Conservation (phyloP, 2,329 filamentous ascomycete species). For the Anthostomella pinea region DNA sequence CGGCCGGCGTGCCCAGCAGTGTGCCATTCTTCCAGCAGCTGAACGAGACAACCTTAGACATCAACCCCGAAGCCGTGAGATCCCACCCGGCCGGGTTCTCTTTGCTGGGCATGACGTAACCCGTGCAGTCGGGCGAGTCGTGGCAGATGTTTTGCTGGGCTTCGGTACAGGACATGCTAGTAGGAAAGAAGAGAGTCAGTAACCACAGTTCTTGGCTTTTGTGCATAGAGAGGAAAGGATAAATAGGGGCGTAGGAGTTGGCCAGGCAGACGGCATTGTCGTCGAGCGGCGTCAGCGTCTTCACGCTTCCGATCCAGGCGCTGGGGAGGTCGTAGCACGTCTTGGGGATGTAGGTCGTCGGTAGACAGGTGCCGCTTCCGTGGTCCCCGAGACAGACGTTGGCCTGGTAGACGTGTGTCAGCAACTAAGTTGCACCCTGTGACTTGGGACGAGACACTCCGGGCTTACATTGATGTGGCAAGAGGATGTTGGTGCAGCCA, state of each 20-base stretch:
- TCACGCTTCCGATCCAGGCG: neutral
- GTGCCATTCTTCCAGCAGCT: slow-evolving; percentile 5
- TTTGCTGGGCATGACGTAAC: slow-evolving; percentile 1
- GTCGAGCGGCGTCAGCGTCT: slow-evolving; percentile 1
- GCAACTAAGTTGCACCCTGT: neutral
- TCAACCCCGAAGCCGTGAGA: neutral
- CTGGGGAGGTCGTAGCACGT: slow-evolving; percentile 4
- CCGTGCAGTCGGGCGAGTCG: slow-evolving; percentile 1
- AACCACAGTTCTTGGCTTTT: neutral
- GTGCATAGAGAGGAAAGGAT: neutral
- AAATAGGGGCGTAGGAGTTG: neutral
- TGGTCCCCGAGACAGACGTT: slow-evolving; percentile 1
- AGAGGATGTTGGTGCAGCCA: neutral
- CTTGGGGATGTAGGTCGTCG: neutral
- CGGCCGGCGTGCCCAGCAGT: neutral
- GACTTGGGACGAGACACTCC: neutral
- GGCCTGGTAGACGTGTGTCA: neutral
- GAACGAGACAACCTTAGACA: neutral
- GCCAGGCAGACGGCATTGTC: slow-evolving; percentile 4
- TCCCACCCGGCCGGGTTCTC: slow-evolving; percentile 3
- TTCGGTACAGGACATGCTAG: neutral
- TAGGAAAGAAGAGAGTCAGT: neutral
- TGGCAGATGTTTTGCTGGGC: slow-evolving; percentile 1
- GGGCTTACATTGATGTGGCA: neutral
- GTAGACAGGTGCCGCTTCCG: slow-evolving; percentile 1